phyloP scores from a whole-genome alignment of 495 filamentous ascomycete species.

The Podospora sp. region DNA sequence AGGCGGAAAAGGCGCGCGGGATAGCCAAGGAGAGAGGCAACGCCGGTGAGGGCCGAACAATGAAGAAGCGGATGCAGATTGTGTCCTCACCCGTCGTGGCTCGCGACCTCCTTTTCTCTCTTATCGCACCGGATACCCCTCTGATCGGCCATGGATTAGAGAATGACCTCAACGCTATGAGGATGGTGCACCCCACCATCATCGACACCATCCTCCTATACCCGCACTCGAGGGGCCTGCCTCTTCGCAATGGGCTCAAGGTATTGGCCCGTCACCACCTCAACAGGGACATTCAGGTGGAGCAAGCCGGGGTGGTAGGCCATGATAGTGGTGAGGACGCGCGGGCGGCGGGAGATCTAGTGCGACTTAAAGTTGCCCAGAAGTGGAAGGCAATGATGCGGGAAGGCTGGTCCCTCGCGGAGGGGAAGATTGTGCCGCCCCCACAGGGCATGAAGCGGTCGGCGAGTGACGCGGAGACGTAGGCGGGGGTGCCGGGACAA shows the following conservation, averaged over 20 bases:
- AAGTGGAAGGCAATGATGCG: slow-evolving; percentile 65
- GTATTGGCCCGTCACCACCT: slow-evolving; percentile 65
- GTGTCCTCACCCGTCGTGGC: slow-evolving; percentile 72
- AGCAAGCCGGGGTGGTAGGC: slow-evolving; percentile 48
- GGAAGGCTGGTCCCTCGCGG: slow-evolving; percentile 63
- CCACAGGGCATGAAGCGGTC: background rate
- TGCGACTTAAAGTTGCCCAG: slow-evolving; percentile 64
- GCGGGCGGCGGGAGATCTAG: slow-evolving; percentile 81
- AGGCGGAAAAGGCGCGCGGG: background rate
- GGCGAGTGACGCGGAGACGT: background rate
- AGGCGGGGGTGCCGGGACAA: background rate
- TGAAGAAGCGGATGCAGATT: slow-evolving; percentile 57
- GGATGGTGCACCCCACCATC: slow-evolving; percentile 80
- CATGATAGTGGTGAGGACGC: slow-evolving; percentile 93
- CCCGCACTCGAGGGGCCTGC: slow-evolving; percentile 74
- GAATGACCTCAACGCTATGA: slow-evolving; percentile 84
- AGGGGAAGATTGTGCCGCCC: slow-evolving; percentile 35
- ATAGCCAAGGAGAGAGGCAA: background rate
- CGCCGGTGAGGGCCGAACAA: background rate
- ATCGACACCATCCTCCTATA: slow-evolving; percentile 87
- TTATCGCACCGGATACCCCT: slow-evolving; percentile 73
- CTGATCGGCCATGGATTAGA: slow-evolving; percentile 93
- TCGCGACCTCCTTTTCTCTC: slow-evolving; percentile 68
- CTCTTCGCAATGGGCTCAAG: slow-evolving; percentile 74
- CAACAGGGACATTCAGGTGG: slow-evolving; percentile 75